These are phyloP conservation scores for Cymodocea nodosa DNA, from an alignment of 116 monocot species.

Conservation along the genomic window DNA sequence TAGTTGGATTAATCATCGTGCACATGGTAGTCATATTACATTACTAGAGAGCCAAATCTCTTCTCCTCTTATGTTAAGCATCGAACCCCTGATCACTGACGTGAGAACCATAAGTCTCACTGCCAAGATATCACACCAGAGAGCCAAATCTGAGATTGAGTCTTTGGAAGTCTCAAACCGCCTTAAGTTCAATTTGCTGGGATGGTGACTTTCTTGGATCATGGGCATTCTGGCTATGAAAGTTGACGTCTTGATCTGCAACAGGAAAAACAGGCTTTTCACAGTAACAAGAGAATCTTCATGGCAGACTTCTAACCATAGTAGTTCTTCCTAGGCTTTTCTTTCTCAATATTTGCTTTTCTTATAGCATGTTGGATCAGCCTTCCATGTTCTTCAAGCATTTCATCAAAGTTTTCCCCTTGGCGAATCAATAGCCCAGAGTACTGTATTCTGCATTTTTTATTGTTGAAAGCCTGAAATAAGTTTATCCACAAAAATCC, in stretches of 20 bases:
- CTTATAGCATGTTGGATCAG: constrained; percentile 65
- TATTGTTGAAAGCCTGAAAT: constrained; percentile 22
- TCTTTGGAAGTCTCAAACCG: too few species aligned
- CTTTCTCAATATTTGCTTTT: constrained; percentile 46
- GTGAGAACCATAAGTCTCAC: too few species aligned
- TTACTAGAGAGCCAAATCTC: too few species aligned
- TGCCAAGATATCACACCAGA: too few species aligned
- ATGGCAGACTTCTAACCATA: constrained; percentile 9
- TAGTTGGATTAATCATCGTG: too few species aligned
- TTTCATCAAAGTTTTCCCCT: constrained; percentile 67
- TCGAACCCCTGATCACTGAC: too few species aligned
- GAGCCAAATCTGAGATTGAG: too few species aligned
- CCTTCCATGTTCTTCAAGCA: constrained; percentile 87
- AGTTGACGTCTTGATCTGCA: background rate
- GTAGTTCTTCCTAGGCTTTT: constrained; percentile 19
- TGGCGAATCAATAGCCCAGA: constrained; percentile 69
- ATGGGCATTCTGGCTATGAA: too few species aligned
- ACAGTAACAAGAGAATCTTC: constrained; percentile 11
- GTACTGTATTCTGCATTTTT: constrained; percentile 57
- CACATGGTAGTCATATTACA: too few species aligned
- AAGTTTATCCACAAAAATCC: background rate
- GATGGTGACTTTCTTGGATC: too few species aligned
- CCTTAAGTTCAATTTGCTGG: too few species aligned
- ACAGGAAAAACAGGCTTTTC: constrained; percentile 7
- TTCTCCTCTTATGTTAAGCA: too few species aligned